These are phyloP conservation scores for Bipolaris oryzae DNA, from an alignment of 2,329 filamentous ascomycete species.

Conservation along the genomic window DNA sequence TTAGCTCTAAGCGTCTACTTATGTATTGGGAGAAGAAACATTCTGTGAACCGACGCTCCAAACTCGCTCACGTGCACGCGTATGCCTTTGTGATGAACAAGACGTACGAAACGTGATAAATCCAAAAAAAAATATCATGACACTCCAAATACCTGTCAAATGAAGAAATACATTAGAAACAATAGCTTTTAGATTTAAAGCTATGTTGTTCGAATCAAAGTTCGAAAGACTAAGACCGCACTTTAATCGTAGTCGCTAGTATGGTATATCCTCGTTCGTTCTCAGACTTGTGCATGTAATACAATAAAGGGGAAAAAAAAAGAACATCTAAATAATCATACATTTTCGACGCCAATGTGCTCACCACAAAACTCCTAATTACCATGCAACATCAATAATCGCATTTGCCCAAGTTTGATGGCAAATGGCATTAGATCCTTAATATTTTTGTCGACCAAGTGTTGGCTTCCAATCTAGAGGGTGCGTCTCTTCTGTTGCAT, in stretches of 20 bases:
- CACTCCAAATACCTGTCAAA: too few species aligned
- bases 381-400: neutral
- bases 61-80: too few species aligned
- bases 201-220: neutral
- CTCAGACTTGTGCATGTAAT: neutral
- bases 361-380: slow-evolving; percentile 7
- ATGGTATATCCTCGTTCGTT: neutral
- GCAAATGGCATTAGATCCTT: neutral
- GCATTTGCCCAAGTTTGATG: neutral
- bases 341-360: slow-evolving; percentile 11
- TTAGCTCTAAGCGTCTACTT: too few species aligned
- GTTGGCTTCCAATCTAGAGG: slow-evolving; percentile 91
- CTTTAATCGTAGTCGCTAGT: neutral
- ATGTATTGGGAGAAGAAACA: too few species aligned
- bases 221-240: neutral
- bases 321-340: slow-evolving; percentile 5
- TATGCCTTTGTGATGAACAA: too few species aligned
- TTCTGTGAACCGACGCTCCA: too few species aligned
- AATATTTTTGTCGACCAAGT: slow-evolving; percentile 73
- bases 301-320: neutral
- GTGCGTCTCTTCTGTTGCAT: slow-evolving; percentile 88
- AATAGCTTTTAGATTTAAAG: too few species aligned
- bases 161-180: too few species aligned
- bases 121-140: too few species aligned
- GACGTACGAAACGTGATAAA: too few species aligned